Evolutionary conservation across 306 rosid genomes (phyloP), one percentile per base, ranked within the genome.

Genomic region (Comarum palustre): DNA sequence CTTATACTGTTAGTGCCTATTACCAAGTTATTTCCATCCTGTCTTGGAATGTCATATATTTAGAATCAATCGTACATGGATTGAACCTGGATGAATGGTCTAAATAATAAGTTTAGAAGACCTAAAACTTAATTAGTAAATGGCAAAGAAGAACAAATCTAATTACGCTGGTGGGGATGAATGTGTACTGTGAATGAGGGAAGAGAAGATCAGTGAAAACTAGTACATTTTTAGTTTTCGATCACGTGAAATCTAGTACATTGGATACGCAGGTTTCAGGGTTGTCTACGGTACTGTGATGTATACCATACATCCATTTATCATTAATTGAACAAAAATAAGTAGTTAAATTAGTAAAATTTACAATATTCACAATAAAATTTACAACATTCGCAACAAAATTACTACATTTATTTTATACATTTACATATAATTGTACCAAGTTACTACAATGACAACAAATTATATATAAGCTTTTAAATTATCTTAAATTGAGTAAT

Each of bases 51-150:
- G 19, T 25, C 9, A 0, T 27, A 4, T 25, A 5, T 13, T 22
- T 9, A 24, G 24, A 19, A 50, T 19, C 10, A 39, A 9, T 16
- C 55, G 34, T 72, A 72, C 67, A 42, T 72, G 34, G n/a, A 58
- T 58, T 58, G 75, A 58, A 61, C 10, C 10, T 61, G 24, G 36
- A 72, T 58, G 48, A 57, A 27, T 27, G 17, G 41, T 16, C 51
- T 16, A 2, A 39, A 55, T 31, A 71, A 8, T 46, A 41, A 54
- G 46, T 71, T 55, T 11, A 6, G 5, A 55, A 24, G 75, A 71
- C 66, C 50, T 6, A 55, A 71, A 39, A 54, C 25, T 24, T 55
- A 29, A 29, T 29, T 29, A 24, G 5, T 29, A 68, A 20, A 20
- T 36, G n/a, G 9, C 51, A 54, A 52, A 59, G 41, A 50, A 55